These are phyloP conservation scores for Pseudogymnoascus sp. DNA, from an alignment of 2,329 filamentous ascomycete genomes.

Conservation along the genomic window DNA sequence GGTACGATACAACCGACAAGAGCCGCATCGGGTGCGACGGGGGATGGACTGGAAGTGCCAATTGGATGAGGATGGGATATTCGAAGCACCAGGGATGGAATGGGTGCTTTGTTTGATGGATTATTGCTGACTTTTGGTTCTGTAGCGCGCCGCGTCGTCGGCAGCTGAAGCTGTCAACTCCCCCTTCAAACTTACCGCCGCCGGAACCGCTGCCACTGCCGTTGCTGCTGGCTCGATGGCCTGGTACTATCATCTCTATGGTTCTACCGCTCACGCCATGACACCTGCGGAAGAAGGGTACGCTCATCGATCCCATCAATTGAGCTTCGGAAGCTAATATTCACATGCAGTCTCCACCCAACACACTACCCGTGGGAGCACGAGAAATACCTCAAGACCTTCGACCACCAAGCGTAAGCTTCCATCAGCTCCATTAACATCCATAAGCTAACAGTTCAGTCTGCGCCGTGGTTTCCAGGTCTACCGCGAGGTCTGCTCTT, in stretches of 20 bases:
- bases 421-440: slow-evolving; percentile 11
- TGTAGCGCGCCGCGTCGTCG: slow-evolving; percentile 57
- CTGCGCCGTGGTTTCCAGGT: slow-evolving; percentile 99
- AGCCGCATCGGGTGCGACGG: slow-evolving; percentile 7
- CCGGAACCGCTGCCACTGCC: slow-evolving; percentile 77
- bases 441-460: slow-evolving; percentile 39
- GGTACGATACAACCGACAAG: slow-evolving; percentile 9
- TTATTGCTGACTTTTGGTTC: slow-evolving; percentile 33
- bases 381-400: slow-evolving; percentile 84
- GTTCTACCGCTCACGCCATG: slow-evolving; percentile 77
- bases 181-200: slow-evolving; percentile 74
- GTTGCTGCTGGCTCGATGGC: slow-evolving; percentile 82
- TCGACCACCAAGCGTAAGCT: slow-evolving; percentile 90
- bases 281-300: slow-evolving; percentile 97
- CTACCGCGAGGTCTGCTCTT: slow-evolving; percentile 95
- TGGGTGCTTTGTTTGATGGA: slow-evolving; percentile 18
- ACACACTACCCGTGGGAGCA: slow-evolving; percentile 96
- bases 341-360: slow-evolving; percentile 66
- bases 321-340: background rate
- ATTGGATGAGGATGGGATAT: background rate
- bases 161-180: slow-evolving; percentile 64
- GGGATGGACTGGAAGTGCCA: background rate
- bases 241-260: slow-evolving; percentile 97
- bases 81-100: slow-evolving; percentile 11
- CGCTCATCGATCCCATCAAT: slow-evolving; percentile 39